Percentiles rank a stretch among this genome's conserved stretches.
These are phyloP conservation scores for Coemansia sp. DNA, from an alignment of 192 early-diverging fungal species.

Conservation along the genomic window DNA sequence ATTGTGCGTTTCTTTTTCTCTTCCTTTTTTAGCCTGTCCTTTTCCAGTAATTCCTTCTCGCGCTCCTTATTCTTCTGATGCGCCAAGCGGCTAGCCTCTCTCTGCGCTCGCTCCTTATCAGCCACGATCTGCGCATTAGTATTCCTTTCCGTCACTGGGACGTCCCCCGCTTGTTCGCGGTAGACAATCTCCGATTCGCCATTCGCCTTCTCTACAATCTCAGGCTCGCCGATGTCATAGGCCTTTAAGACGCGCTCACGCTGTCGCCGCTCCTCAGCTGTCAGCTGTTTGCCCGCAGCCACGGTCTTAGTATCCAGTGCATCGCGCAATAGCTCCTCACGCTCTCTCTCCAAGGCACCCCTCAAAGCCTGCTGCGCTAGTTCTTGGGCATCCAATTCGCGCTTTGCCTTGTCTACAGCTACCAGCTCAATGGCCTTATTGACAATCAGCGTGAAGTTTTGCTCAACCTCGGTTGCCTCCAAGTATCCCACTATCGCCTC, in stretches of 20 bases:
- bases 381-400: conserved; percentile 2
- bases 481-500: conserved; percentile 41
- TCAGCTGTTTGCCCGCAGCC: conserved; percentile 2
- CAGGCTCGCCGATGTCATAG: conserved; percentile 4
- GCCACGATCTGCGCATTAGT: conserved; percentile 30
- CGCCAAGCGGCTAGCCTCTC: conserved; percentile 20
- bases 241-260: conserved; percentile 18
- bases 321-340: conserved; percentile 16
- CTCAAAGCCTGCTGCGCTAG: neutral
- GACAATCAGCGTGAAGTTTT: conserved; percentile 6
- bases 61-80: conserved; percentile 42
- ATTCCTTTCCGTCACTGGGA: conserved; percentile 9
- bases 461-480: conserved; percentile 20
- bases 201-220: conserved; percentile 29
- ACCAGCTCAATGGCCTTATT: conserved; percentile 10
- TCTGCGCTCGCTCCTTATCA: conserved; percentile 16
- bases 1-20: conserved; percentile 37
- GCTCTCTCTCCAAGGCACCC: conserved; percentile 16
- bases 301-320: neutral
- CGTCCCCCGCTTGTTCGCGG: neutral
- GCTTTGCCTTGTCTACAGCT: neutral
- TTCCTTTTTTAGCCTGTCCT: conserved; percentile 19
- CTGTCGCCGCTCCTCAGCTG: conserved; percentile 25
- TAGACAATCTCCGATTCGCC: conserved; percentile 39
- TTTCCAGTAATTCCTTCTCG: conserved; percentile 35